Conservation (phyloP, 331 rosid genomes). For the Malus hybrid region DNA sequence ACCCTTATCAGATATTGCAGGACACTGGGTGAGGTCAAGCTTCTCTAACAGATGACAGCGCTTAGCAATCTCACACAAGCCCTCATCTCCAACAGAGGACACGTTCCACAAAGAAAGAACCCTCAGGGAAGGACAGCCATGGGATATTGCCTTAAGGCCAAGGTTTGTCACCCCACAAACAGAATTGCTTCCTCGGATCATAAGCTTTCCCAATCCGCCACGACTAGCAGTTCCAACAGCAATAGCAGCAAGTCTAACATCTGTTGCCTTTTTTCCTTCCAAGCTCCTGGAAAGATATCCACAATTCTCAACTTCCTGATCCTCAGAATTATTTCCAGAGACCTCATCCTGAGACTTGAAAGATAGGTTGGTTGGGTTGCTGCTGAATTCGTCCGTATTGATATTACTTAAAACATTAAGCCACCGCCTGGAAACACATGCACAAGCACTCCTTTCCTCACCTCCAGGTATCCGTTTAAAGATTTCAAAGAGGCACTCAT, state of each 20-base stretch:
- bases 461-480: constrained; percentile 75
- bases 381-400: constrained; percentile 41
- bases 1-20: constrained; percentile 60
- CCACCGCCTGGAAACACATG: constrained; percentile 88
- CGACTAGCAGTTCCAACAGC: constrained; percentile 78
- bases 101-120: constrained; percentile 58
- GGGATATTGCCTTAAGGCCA: constrained; percentile 78
- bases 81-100: constrained; percentile 58
- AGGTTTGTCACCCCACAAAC: constrained; percentile 41
- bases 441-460: constrained; percentile 65
- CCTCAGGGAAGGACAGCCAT: constrained; percentile 84
- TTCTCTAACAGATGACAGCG: constrained; percentile 67
- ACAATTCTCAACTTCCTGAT: constrained; percentile 44
- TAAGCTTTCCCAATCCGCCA: constrained; percentile 87
- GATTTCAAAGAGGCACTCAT: constrained; percentile 92
- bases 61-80: constrained; percentile 62
- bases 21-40: constrained; percentile 68
- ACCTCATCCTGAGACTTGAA: constrained; percentile 12
- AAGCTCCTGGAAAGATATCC: constrained; percentile 81
- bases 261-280: constrained; percentile 89
- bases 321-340: constrained; percentile 29
- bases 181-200: constrained; percentile 52
- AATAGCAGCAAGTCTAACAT: constrained; percentile 87
- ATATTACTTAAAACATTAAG: constrained; percentile 77
- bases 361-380: constrained; percentile 8